These are phyloP conservation scores for Filobasidium wieringae DNA, from an alignment of 768 basidiomycete genomes.

Conservation along the genomic window DNA sequence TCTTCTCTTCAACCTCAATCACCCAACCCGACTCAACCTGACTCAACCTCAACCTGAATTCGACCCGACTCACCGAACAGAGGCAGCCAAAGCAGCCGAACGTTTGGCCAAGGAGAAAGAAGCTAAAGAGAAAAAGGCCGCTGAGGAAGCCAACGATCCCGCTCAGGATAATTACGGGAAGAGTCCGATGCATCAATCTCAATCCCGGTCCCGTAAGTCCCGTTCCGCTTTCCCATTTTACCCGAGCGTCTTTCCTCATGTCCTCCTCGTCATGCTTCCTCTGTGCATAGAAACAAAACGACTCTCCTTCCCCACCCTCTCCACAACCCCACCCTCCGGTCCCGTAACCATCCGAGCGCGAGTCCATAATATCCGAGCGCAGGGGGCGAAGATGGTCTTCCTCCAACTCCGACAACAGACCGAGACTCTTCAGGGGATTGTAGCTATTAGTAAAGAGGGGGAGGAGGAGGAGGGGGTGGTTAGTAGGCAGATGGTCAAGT, in stretches of 20 bases:
- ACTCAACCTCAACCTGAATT: background rate
- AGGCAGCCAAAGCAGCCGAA: constrained; percentile 77
- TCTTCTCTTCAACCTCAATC: background rate
- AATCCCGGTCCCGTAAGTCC: constrained; percentile 48
- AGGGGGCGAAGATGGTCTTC: constrained; percentile 91
- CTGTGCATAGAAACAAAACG: constrained; percentile 43
- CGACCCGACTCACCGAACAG: background rate
- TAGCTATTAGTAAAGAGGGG: constrained; percentile 50
- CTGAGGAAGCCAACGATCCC: constrained; percentile 49
- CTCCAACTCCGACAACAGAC: constrained; percentile 78
- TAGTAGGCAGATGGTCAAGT: constrained; percentile 96
- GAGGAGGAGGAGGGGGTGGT: constrained; percentile 45
- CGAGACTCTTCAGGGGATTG: constrained; percentile 71
- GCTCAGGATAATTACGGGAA: constrained; percentile 70
- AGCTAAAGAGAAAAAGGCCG: constrained; percentile 55
- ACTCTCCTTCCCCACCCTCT: constrained; percentile 55
- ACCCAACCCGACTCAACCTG: background rate
- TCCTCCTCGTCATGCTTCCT: background rate
- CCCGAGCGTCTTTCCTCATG: too few species aligned
- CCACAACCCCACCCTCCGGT: constrained; percentile 16
- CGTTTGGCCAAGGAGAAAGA: constrained; percentile 69
- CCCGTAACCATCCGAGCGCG: constrained; percentile 71
- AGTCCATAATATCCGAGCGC: constrained; percentile 78
- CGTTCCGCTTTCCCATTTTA: background rate
- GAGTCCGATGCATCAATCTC: constrained; percentile 82